Base-by-base conservation (phyloP, 179 eudicot species). In the Camellia oleifera region DNA sequence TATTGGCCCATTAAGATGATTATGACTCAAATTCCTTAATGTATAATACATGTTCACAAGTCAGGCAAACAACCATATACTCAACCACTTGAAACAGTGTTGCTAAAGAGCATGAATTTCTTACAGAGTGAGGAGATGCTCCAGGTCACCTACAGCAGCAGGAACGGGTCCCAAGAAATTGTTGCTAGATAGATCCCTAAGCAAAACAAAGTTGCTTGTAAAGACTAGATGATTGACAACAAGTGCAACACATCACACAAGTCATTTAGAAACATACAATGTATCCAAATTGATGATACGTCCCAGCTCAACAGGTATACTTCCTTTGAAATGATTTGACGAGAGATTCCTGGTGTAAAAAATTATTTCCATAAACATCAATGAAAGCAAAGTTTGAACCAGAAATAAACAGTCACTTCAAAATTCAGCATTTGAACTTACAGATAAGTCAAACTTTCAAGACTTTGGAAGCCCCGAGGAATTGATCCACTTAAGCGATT, bases 381-480 rank as follows among this genome's bases (percentile, higher is more conserved):
- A 45, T 40, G 67, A 5, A 52, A 60, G 20, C 7, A 12, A 5
- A 45, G 20, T 11, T 3, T 40, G 23, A n/a, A 70, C 52, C 77
- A 4, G 3, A 18, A 54, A 26, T 12, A 58, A 11, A 48, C 0
- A 44, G 20, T 17, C 18, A 82, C 18, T 32, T 57, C 44, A 23
- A 58, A 70, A 8, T 54, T n/a, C n/a, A 18, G 45, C 9, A 69
- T 10, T 4, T 15, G 57, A 73, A 83, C 94, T 78, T 87, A 91
- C 94, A 91, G 82, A 77, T 88, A 91, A 17, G 94, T 91, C 18
- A 91, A 83, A 84, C 94, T 91, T 85, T 86, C 92, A 5, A 91
- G 88, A 69, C 88, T 87, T 65, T 77, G 86, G 32, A 91, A 85
- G 7, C 86, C 88, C 71, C 75, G 82, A 23, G 94, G 94, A 80